Evolutionary conservation across 2,329 filamentous ascomycete genomes (phyloP).

Genomic region (Colletotrichum endophyticum): DNA sequence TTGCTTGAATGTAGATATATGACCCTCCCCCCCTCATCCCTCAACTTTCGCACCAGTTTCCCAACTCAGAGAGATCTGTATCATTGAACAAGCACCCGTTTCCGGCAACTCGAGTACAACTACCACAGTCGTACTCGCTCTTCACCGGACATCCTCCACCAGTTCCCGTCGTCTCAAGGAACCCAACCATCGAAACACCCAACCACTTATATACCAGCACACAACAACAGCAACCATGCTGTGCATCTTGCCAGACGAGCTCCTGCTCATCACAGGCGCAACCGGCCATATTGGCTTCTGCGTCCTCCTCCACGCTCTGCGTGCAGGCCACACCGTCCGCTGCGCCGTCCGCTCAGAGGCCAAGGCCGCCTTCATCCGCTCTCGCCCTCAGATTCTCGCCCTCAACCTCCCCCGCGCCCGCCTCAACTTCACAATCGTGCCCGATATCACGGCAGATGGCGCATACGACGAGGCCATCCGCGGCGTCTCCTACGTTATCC

Average conservation of each 20-base stretch:
- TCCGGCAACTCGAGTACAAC: neutral
- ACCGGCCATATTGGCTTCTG: slow-evolving; percentile 36
- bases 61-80: neutral
- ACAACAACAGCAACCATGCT: neutral
- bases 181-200: neutral
- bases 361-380: slow-evolving; percentile 18
- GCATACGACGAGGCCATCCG: slow-evolving; percentile 48
- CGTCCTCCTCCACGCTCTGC: slow-evolving; percentile 28
- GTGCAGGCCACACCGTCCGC: slow-evolving; percentile 32
- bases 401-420: slow-evolving; percentile 20
- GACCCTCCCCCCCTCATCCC: neutral
- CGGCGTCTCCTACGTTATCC: slow-evolving; percentile 41
- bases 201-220: neutral
- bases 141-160: neutral
- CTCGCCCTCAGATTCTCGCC: slow-evolving; percentile 11
- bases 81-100: neutral
- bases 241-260: slow-evolving; percentile 16
- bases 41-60: neutral
- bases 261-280: slow-evolving; percentile 32
- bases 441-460: slow-evolving; percentile 38
- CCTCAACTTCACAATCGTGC: slow-evolving; percentile 35
- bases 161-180: neutral
- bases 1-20: slow-evolving; percentile 5
- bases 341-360: slow-evolving; percentile 32
- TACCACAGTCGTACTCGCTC: neutral